Evolutionary conservation across 495 filamentous ascomycete genomes (phyloP), one percentile per base, ranked within the genome.

Genomic region (Hypoxylon crocopeplum): DNA sequence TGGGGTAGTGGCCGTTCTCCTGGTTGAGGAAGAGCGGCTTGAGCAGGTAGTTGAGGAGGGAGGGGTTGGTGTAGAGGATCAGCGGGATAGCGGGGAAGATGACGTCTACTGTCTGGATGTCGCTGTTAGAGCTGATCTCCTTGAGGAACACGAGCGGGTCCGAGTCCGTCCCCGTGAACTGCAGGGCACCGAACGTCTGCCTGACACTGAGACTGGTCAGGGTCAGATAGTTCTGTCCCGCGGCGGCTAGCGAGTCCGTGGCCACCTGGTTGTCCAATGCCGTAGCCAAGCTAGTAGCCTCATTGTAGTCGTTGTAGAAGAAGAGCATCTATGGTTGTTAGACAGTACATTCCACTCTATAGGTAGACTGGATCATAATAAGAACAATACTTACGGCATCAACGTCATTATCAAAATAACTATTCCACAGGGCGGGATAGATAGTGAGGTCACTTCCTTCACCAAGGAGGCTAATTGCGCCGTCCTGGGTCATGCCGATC

Each of bases 31-130:
- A 86, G 45, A 97, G 66, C 0, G 93, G 93, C 70, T 97, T 91
- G 3, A 98, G 80, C 19, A 96, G 72, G 68, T 95, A 95, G n/a
- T 88, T 86, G 53, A 92, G 74, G 78, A 92, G 87, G 1, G 84
- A 75, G 1, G 92, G 90, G 72, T 95, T 93, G 33, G 89, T 88
- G 70, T 97, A 97, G 17, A 95, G 62, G 75, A 96, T 92, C 75
- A 96, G 90, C 1, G 93, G 91, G 65, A 88, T 92, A 0, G 90
- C 81, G 0, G 93, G 93, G 79, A 95, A 98, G 60, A 98, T 93
- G 67, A 98, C 92, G 77, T 98, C 93, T 37, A 98, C 92, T 0
- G 93, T 98, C 70, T 97, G 91, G 69, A 87, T 88, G 68, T 97
- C 96, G 25, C 93, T 93, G 70, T 96, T 89, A 0, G 90, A 94